phyloP scores from a whole-genome alignment of 768 basidiomycete genomes.

The Suillus occidentalis region DNA sequence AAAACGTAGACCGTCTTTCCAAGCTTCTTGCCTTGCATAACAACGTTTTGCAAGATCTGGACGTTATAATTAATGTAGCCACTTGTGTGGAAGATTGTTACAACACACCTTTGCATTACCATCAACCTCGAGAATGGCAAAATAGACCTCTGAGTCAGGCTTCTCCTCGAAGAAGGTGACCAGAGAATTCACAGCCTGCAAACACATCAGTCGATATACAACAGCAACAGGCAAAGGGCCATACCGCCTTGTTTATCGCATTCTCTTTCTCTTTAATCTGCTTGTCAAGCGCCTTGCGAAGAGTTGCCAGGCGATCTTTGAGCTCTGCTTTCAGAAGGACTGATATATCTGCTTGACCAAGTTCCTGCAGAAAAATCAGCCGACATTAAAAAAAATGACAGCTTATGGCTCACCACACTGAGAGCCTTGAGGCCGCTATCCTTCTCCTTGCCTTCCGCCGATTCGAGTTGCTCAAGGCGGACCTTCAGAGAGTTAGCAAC shows the following conservation, averaged over 20 bases:
- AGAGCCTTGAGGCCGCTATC: slow-evolving; percentile 85
- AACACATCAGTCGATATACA: slow-evolving; percentile 1
- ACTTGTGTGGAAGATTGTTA: not conserved
- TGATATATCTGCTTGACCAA: slow-evolving; percentile 88
- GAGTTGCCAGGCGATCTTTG: slow-evolving; percentile 65
- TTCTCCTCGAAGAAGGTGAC: slow-evolving; percentile 77
- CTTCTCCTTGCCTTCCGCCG: slow-evolving; percentile 71
- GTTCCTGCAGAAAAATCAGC: slow-evolving; percentile 54
- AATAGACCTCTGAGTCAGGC: slow-evolving; percentile 64
- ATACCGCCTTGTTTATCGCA: slow-evolving; percentile 73
- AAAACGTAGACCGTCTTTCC: slow-evolving; percentile 88
- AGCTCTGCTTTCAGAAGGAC: slow-evolving; percentile 78
- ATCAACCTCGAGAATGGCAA: slow-evolving; percentile 70
- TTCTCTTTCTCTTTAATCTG: slow-evolving; percentile 80
- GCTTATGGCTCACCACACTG: slow-evolving; percentile 54
- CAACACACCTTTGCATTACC: slow-evolving; percentile 79
- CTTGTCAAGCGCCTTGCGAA: slow-evolving; percentile 85
- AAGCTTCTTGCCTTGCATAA: slow-evolving; percentile 76
- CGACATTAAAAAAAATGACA: not conserved
- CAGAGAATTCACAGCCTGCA: slow-evolving; percentile 69
- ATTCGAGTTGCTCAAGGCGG: slow-evolving; percentile 62
- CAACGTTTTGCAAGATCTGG: slow-evolving; percentile 74
- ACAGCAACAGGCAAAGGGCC: slow-evolving; percentile 14
- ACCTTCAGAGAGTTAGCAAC: slow-evolving; percentile 61
- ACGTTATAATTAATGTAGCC: slow-evolving; percentile 7